phyloP scores from a whole-genome alignment of 306 rosid species.

The Fragaria iinumae region DNA sequence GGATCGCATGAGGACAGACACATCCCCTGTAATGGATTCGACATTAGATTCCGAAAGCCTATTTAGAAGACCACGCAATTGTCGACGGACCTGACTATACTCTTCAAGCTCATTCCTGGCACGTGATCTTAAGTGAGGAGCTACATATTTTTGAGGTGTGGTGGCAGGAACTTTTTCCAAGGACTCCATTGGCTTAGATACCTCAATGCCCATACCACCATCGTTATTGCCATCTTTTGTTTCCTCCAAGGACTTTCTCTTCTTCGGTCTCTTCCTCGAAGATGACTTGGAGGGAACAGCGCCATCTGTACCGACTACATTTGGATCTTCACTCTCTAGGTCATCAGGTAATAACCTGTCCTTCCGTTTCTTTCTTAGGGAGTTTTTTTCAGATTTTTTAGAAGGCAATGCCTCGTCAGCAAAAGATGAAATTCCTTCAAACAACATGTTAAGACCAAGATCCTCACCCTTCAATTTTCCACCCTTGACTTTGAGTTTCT shows the following conservation, averaged over 20 bases:
- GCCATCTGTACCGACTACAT: slow-evolving; percentile 24
- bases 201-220: slow-evolving; percentile 13
- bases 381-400: slow-evolving; percentile 40
- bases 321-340: slow-evolving; percentile 16
- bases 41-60: slow-evolving; percentile 67
- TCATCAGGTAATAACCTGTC: slow-evolving; percentile 25
- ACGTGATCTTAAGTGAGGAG: slow-evolving; percentile 70
- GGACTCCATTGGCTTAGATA: slow-evolving; percentile 25
- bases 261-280: slow-evolving; percentile 41
- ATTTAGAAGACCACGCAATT: slow-evolving; percentile 64
- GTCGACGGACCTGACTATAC: slow-evolving; percentile 64
- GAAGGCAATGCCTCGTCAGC: slow-evolving; percentile 36
- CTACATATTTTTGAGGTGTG: slow-evolving; percentile 52
- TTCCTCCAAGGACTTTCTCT: slow-evolving; percentile 36
- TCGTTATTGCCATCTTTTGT: slow-evolving; percentile 28
- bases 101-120: slow-evolving; percentile 68
- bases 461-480: slow-evolving; percentile 74
- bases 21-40: slow-evolving; percentile 68
- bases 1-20: slow-evolving; percentile 55
- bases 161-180: slow-evolving; percentile 33
- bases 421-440: slow-evolving; percentile 47
- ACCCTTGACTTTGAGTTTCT: slow-evolving; percentile 77
- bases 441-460: slow-evolving; percentile 59
- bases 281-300: slow-evolving; percentile 25
- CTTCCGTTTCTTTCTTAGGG: slow-evolving; percentile 32